These are phyloP conservation scores for Yamadazyma jaroonii DNA, from an alignment of 1,139 yeast species.

Conservation along the genomic window DNA sequence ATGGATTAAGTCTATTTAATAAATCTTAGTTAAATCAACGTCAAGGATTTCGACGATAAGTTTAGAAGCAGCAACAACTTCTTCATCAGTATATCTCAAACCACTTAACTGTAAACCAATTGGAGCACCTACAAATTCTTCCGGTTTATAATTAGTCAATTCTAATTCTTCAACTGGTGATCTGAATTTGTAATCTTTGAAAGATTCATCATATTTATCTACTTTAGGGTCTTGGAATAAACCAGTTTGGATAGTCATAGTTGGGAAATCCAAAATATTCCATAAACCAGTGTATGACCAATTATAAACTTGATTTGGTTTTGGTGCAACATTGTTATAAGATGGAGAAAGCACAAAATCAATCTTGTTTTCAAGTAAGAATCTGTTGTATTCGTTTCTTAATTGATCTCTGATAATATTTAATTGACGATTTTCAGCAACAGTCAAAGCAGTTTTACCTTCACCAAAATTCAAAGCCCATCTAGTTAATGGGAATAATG, in stretches of 20 bases:
- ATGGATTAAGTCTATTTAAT: background rate
- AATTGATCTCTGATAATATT: slow-evolving; percentile 50
- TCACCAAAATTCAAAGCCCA: slow-evolving; percentile 59
- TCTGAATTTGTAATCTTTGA: slow-evolving; percentile 29
- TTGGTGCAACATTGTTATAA: slow-evolving; percentile 71
- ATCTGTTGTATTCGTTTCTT: slow-evolving; percentile 53
- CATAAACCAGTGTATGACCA: slow-evolving; percentile 78
- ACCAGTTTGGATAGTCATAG: slow-evolving; percentile 61
- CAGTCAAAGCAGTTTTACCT: slow-evolving; percentile 45
- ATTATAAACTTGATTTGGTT: slow-evolving; percentile 59
- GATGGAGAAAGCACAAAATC: slow-evolving; percentile 71
- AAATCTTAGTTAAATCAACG: slow-evolving; percentile 19
- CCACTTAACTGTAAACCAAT: slow-evolving; percentile 41
- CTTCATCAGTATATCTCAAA: slow-evolving; percentile 40
- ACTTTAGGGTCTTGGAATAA: slow-evolving; percentile 51
- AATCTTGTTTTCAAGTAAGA: slow-evolving; percentile 51
- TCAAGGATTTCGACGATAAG: slow-evolving; percentile 27
- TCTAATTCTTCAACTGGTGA: slow-evolving; percentile 46
- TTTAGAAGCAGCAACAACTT: slow-evolving; percentile 40
- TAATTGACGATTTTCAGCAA: slow-evolving; percentile 47
- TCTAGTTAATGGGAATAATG: slow-evolving; percentile 55
- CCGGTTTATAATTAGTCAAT: slow-evolving; percentile 30
- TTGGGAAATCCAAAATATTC: slow-evolving; percentile 63
- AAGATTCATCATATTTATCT: slow-evolving; percentile 39
- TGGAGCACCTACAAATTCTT: slow-evolving; percentile 37